Percentiles rank a stretch among this genome's conserved stretches.
Evolutionary conservation across 176 grass and related monocot genomes (phyloP).

Genomic region (Alloteropsis semialata): DNA sequence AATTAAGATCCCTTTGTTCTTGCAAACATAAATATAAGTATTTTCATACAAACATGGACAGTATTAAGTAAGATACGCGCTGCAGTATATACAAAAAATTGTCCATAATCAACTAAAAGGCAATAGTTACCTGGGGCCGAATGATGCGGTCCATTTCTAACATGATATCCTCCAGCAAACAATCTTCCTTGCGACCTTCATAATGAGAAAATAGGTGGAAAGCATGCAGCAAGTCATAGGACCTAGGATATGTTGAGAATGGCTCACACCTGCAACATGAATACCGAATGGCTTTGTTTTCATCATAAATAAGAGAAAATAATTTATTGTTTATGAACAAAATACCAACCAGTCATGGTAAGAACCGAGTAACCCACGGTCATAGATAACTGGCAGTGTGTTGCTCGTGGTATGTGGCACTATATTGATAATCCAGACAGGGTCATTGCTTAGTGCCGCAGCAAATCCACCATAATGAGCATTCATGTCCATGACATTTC

Average conservation of each 20-base stretch:
- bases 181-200: conserved; percentile 50
- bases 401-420: conserved; percentile 68
- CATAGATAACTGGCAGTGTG: conserved; percentile 75
- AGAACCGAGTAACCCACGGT: conserved; percentile 77
- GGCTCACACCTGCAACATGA: conserved; percentile 79
- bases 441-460: conserved; percentile 63
- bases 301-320: conserved; percentile 13
- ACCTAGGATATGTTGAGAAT: conserved; percentile 95
- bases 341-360: conserved; percentile 93
- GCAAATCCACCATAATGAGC: conserved; percentile 90
- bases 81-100: neutral
- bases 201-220: conserved; percentile 85
- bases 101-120: conserved; percentile 20
- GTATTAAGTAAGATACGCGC: neutral
- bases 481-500: conserved; percentile 98
- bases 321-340: neutral
- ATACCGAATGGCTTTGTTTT: conserved; percentile 9
- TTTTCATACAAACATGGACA: conserved; percentile 8
- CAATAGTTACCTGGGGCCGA: conserved; percentile 61
- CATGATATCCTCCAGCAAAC: conserved; percentile 86
- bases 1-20: neutral
- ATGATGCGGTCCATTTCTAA: conserved; percentile 90
- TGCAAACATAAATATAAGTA: conserved; percentile 1
- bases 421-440: conserved; percentile 94
- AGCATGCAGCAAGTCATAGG: conserved; percentile 89